Conservation (phyloP, 805 yeast genomes). For the Candida orba region DNA sequence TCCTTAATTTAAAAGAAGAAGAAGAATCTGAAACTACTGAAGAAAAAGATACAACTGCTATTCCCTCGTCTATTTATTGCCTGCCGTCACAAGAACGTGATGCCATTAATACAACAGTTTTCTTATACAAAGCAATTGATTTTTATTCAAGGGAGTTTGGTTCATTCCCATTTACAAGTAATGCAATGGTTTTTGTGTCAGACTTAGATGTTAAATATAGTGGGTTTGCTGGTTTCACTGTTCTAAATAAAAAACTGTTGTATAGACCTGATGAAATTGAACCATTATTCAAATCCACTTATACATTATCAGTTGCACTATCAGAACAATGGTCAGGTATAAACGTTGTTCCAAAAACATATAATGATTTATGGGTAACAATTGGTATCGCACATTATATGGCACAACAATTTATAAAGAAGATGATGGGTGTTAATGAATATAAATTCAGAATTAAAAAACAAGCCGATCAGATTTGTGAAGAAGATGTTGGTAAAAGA, state of each 20-base stretch:
- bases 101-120: slow-evolving; percentile 66
- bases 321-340: slow-evolving; percentile 94
- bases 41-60: slow-evolving; percentile 32
- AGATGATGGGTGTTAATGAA: slow-evolving; percentile 78
- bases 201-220: slow-evolving; percentile 42
- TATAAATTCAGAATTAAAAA: slow-evolving; percentile 63
- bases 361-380: slow-evolving; percentile 84
- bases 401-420: slow-evolving; percentile 63
- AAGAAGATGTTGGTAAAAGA: slow-evolving; percentile 67
- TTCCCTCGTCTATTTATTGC: slow-evolving; percentile 56
- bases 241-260: slow-evolving; percentile 52
- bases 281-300: slow-evolving; percentile 66
- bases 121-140: slow-evolving; percentile 73
- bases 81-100: slow-evolving; percentile 50
- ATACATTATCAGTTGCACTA: slow-evolving; percentile 56
- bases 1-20: slow-evolving; percentile 38
- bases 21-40: slow-evolving; percentile 24
- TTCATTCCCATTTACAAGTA: slow-evolving; percentile 84
- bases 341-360: slow-evolving; percentile 72
- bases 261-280: slow-evolving; percentile 74
- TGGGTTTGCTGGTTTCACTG: slow-evolving; percentile 70
- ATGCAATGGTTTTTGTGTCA: slow-evolving; percentile 66
- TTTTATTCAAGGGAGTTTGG: slow-evolving; percentile 84
- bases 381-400: slow-evolving; percentile 79
- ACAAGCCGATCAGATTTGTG: slow-evolving; percentile 59